Base-by-base conservation (phyloP, 192 early-diverging fungal genomes). In the Mortierella antarctica region DNA sequence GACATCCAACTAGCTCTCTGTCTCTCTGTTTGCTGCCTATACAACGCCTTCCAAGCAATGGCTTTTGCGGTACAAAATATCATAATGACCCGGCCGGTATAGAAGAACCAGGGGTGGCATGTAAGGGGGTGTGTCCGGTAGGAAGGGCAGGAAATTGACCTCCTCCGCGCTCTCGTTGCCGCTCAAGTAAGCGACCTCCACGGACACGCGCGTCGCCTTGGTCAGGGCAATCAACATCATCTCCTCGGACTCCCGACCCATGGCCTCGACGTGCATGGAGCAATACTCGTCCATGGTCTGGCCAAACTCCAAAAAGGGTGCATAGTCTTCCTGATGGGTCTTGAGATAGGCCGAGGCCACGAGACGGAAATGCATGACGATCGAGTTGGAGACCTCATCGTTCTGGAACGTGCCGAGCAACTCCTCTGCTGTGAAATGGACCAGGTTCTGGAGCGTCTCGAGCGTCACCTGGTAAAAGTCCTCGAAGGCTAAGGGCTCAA, bases 171-270 rank as follows among this genome's bases (percentile, higher is more conserved):
- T 65, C 21, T 83, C 66, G 15, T 89, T 86, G 2, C 86, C 85
- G 70, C 91, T 93, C 65, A 95, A 67, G 54, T 95, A 92, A 1
- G 91, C 90, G 6, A 95, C 88, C 39, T 91, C 83, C 49, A 93
- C 77, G 11, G 85, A 86, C 1, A 94, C 80, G 56, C 88, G 84
- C 4, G 93, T 65, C 0, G 87, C 91, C 65, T 90, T 93, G 7
- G 89, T 87, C 52, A 96, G 75, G 2, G 91, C 93, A 53, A 92
- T 93, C 15, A 96, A 87, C 59, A 95, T 94, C 54, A 93, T 88
- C 65, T 95, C 91, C 71, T 95, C 95, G 5, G 91, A 87, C 77
- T 96, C 95, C 52, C 88, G 81, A 15, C 87, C 89, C 82, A 90
- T 86, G 6, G 86, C 89, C 50, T 89, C 88, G 0, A 90, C 89